Percentiles rank a stretch among this genome's conserved stretches.
Evolutionary conservation across 192 early-diverging fungal genomes (phyloP).

Genomic region (Coemansia sp.): DNA sequence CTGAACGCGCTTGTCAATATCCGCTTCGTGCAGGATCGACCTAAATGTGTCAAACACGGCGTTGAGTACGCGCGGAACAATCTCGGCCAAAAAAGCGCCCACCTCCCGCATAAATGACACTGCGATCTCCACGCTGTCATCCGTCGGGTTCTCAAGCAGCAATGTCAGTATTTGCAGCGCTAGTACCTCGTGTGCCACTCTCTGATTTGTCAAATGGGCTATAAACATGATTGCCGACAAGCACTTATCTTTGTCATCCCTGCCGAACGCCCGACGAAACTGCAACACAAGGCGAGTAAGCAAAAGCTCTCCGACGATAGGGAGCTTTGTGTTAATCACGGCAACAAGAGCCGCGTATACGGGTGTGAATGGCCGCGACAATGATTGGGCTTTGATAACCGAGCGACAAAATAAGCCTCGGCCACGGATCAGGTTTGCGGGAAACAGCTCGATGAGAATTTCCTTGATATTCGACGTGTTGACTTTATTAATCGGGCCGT

Average conservation of each 20-base stretch:
- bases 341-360: constrained; percentile 88
- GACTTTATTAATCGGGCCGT: constrained; percentile 94
- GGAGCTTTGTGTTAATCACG: constrained; percentile 93
- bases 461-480: constrained; percentile 89
- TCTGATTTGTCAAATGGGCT: constrained; percentile 91
- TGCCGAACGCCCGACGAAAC: constrained; percentile 86
- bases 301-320: constrained; percentile 85
- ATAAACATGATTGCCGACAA: constrained; percentile 84
- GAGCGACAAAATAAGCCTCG: constrained; percentile 84
- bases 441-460: constrained; percentile 85
- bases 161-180: constrained; percentile 84
- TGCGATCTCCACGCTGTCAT: constrained; percentile 95
- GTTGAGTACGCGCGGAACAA: constrained; percentile 72
- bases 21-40: constrained; percentile 88
- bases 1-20: constrained; percentile 92
- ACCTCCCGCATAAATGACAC: constrained; percentile 91
- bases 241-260: constrained; percentile 87
- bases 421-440: constrained; percentile 89
- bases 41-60: constrained; percentile 91
- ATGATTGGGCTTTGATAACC: constrained; percentile 87
- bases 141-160: constrained; percentile 81
- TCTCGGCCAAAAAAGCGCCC: constrained; percentile 81
- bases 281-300: constrained; percentile 81
- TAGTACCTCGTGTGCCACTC: constrained; percentile 83
- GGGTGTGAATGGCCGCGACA: constrained; percentile 85